These are phyloP conservation scores for Fusarium citri DNA, from an alignment of 2,329 filamentous ascomycete genomes.

Conservation along the genomic window DNA sequence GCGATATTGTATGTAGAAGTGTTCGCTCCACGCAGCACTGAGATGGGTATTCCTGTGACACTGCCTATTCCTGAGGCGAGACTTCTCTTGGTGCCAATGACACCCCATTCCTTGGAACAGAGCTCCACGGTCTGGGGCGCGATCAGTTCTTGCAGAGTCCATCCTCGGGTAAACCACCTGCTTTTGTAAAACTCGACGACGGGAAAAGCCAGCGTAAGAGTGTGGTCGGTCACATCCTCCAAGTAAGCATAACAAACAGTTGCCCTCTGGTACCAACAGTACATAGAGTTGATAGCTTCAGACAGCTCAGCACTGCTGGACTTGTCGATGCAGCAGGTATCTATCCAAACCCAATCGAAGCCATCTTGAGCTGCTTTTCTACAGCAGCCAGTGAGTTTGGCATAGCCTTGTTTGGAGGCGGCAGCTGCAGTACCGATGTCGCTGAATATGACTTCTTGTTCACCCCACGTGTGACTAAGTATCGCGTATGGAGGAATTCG, in stretches of 20 bases:
- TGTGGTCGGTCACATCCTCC: conserved; percentile 10
- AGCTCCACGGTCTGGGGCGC: conserved; percentile 21
- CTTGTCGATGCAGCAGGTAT: conserved; percentile 29
- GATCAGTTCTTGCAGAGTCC: conserved; percentile 23
- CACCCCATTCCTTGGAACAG: conserved; percentile 3
- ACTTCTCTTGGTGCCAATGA: conserved; percentile 19
- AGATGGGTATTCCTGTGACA: conserved; percentile 11
- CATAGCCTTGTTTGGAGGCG: conserved; percentile 3
- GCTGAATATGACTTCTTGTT: conserved; percentile 15
- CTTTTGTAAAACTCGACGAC: conserved; percentile 9
- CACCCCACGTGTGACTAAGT: conserved; percentile 19
- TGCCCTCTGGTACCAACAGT: conserved; percentile 13
- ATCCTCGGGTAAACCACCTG: conserved; percentile 20
- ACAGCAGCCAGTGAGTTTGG: conserved; percentile 7
- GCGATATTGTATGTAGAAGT: conserved; percentile 3
- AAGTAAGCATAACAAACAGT: conserved; percentile 21
- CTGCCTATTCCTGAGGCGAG: conserved; percentile 6
- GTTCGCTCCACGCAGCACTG: conserved; percentile 4
- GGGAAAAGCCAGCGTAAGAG: neutral
- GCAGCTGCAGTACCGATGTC: neutral
- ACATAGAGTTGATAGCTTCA: conserved; percentile 25
- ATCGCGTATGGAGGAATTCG: conserved; percentile 16
- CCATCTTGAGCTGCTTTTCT: conserved; percentile 16
- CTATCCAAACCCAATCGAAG: conserved; percentile 17
- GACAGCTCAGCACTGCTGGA: conserved; percentile 25